A percentile compares a stretch with the other conserved stretches of the same genome.
phyloP scores from a whole-genome alignment of 2,329 filamentous ascomycete genomes.

The Cladophialophora exuberans region DNA sequence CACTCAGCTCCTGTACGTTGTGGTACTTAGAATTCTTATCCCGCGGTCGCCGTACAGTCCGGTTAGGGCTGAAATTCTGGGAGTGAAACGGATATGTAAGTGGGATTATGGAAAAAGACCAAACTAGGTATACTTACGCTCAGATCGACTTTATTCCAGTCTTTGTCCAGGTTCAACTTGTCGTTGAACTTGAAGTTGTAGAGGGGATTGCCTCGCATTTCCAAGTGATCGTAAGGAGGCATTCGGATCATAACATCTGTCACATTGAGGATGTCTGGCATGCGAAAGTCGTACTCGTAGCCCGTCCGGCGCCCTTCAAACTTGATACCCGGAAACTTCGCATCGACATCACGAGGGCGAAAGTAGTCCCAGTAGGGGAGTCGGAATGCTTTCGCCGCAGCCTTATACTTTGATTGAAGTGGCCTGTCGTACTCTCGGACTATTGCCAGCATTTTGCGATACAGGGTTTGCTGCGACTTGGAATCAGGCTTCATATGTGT shows the following conservation, averaged over 20 bases:
- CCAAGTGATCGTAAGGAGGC: slow-evolving; percentile 42
- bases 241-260: slow-evolving; percentile 41
- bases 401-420: slow-evolving; percentile 51
- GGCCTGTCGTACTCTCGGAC: slow-evolving; percentile 45
- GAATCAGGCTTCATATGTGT: not conserved
- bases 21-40: slow-evolving; percentile 18
- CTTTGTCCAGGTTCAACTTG: slow-evolving; percentile 19
- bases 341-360: slow-evolving; percentile 30
- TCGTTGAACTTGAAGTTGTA: slow-evolving; percentile 48
- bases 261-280: slow-evolving; percentile 12
- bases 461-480: slow-evolving; percentile 39
- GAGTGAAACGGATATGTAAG: not conserved
- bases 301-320: slow-evolving; percentile 25
- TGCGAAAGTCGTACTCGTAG: slow-evolving; percentile 10
- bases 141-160: slow-evolving; percentile 23
- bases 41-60: slow-evolving; percentile 5
- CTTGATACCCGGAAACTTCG: slow-evolving; percentile 39
- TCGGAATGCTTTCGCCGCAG: slow-evolving; percentile 46
- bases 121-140: slow-evolving; percentile 17
- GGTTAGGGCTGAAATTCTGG: slow-evolving; percentile 11
- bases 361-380: slow-evolving; percentile 55
- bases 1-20: slow-evolving; percentile 31
- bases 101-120: not conserved
- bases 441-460: slow-evolving; percentile 40
- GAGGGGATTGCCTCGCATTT: slow-evolving; percentile 47